Conservation (phyloP, 1,284 basidiomycete genomes). For the Boletus mariae region DNA sequence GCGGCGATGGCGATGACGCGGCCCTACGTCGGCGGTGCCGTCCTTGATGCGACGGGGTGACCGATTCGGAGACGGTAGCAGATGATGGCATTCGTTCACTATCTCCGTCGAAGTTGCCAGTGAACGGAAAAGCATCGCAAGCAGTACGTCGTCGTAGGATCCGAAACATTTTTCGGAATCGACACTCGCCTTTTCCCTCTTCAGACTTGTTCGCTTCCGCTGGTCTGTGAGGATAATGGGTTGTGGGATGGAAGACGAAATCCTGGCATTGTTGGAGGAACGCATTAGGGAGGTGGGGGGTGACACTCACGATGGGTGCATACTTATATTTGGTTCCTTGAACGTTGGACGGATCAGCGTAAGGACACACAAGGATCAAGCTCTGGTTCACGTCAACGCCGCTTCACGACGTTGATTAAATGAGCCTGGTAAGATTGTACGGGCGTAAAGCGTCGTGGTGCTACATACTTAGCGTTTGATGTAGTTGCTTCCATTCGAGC, state of each 20-base stretch:
- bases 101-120: background rate
- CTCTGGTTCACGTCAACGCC: background rate
- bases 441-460: background rate
- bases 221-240: background rate
- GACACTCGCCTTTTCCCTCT: background rate
- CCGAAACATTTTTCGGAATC: conserved; percentile 3
- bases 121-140: background rate
- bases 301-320: background rate
- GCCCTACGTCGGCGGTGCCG: background rate
- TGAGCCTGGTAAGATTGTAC: background rate
- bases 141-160: background rate
- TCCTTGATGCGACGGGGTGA: background rate
- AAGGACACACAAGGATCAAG: background rate
- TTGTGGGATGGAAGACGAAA: background rate
- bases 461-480: background rate
- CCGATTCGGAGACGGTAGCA: background rate
- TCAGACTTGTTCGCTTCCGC: background rate
- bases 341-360: background rate
- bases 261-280: background rate
- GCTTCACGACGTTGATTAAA: conserved; percentile 9
- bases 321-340: background rate
- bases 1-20: background rate
- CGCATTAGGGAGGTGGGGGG: background rate
- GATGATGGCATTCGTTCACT: background rate
- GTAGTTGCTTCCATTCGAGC: background rate